Conservation (phyloP, 1,284 basidiomycete species). For the Tetrapyrgos nigripes region DNA sequence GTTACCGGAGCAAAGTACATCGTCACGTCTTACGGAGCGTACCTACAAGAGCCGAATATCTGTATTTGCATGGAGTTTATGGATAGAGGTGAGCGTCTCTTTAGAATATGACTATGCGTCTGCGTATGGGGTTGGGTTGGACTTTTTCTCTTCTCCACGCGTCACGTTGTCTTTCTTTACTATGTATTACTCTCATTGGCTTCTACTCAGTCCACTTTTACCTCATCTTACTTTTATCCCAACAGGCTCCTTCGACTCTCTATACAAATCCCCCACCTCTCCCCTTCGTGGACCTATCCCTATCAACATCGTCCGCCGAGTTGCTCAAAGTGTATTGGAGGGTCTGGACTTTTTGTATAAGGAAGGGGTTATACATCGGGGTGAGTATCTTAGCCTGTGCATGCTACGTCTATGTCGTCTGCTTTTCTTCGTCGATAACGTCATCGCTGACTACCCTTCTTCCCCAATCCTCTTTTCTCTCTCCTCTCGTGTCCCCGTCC, state of each 20-base stretch:
- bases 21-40: constrained; percentile 96
- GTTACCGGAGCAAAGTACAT: constrained; percentile 94
- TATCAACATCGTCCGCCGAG: constrained; percentile 89
- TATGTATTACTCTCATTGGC: background rate
- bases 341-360: constrained; percentile 98
- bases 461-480: background rate
- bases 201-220: background rate
- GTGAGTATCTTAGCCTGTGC: constrained; percentile 49
- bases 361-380: constrained; percentile 96
- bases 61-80: constrained; percentile 99
- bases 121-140: too few species aligned
- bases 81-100: constrained; percentile 66
- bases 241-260: constrained; percentile 78
- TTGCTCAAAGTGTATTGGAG: constrained; percentile 90
- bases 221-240: background rate
- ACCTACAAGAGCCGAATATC: constrained; percentile 94
- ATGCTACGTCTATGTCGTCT: background rate
- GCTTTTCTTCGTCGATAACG: background rate
- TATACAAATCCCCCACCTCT: constrained; percentile 69
- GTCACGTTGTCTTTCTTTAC: too few species aligned
- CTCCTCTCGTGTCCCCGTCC: background rate
- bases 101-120: too few species aligned
- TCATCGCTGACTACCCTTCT: background rate
- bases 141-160: too few species aligned
- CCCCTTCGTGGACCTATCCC: constrained; percentile 84